Evolutionary conservation across 176 grass and related monocot genomes (phyloP).

Genomic region (Rhynchospora tenuis): DNA sequence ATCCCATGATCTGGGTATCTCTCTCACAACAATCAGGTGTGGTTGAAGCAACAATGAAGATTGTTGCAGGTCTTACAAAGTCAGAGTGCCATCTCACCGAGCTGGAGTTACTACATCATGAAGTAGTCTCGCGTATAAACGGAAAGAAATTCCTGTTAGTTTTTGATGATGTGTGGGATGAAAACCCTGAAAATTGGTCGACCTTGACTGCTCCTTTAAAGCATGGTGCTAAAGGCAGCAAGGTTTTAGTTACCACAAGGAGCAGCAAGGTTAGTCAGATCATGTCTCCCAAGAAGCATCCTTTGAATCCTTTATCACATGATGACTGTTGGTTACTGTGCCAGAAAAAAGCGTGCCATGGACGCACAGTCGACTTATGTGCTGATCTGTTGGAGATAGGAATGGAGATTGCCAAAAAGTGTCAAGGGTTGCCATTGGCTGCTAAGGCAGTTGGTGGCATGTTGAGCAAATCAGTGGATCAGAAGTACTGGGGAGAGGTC

Average conservation of each 20-base stretch:
- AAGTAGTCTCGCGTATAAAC: slow-evolving; percentile 13
- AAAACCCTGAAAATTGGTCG: slow-evolving; percentile 28
- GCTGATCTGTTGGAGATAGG: slow-evolving; percentile 13
- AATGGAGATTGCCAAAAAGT: slow-evolving; percentile 14
- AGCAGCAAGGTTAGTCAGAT: slow-evolving; percentile 28
- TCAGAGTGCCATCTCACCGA: background rate
- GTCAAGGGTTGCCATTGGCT: slow-evolving; percentile 40
- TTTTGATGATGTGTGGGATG: slow-evolving; percentile 48
- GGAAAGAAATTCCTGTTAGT: slow-evolving; percentile 42
- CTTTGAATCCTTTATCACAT: slow-evolving; percentile 30
- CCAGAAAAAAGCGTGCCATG: slow-evolving; percentile 4
- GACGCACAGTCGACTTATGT: background rate
- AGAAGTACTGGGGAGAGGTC: slow-evolving; percentile 31
- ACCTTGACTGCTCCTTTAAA: slow-evolving; percentile 10
- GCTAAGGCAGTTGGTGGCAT: slow-evolving; percentile 33
- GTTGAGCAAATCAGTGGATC: background rate
- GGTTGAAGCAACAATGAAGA: background rate
- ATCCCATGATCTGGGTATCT: slow-evolving; percentile 25
- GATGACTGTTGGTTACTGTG: slow-evolving; percentile 30
- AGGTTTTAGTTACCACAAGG: slow-evolving; percentile 31
- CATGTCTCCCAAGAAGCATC: background rate
- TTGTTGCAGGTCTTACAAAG: background rate
- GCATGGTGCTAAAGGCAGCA: slow-evolving; percentile 18
- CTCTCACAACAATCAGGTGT: slow-evolving; percentile 25
- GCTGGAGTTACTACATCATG: slow-evolving; percentile 26